Base-by-base conservation (phyloP, 768 basidiomycete genomes). In the Suillus luteus region DNA sequence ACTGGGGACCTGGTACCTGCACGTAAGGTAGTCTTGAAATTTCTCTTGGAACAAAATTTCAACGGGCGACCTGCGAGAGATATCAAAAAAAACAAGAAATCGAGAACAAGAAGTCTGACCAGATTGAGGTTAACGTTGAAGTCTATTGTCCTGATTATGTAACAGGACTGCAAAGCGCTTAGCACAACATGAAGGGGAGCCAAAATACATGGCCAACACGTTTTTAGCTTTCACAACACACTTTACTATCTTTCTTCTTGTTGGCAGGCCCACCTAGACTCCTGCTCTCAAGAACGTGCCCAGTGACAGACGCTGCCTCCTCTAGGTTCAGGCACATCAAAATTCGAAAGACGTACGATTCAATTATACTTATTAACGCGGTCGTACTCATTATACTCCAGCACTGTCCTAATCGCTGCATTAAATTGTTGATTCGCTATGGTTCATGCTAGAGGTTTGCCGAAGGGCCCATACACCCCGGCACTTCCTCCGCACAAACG, bases 401-500 rank as follows among this genome's bases (percentile, higher is more conserved):
- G 57, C 17, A 9, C 55, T 24, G 15, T 57, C 40, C 67, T 59
- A 33, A 37, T 75, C 24, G 19, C 60, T 41, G n/a, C 55, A 35
- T 33, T 61, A 7, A 35, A 10, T n/a, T 72, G 22, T 66, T 59
- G 2, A 60, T 64, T 43, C 10, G 35, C 46, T 14, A 61, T 70
- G n/a, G 68, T 65, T 54, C 61, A 62, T 1, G 67, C 70, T 12
- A 43, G 5, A 5, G 61, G n/a, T 10, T 38, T 43, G 1, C 49
- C 63, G 27, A 40, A 22, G 24, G 8, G 15, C 49, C 24, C 59
- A 17, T 33, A 61, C 40, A n/a, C 1, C 2, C 62, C 67, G 2
- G 59, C 65, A 4, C 52, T 49, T 19, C 65, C 65, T 49, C 64
- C 43, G 61, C 68, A 65, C 67, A 69, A 63, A 27, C 70, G 73